Evolutionary conservation across 2,329 filamentous ascomycete species (phyloP), one percentile per base, ranked within the genome.

Genomic region (Aspergillus piperis): DNA sequence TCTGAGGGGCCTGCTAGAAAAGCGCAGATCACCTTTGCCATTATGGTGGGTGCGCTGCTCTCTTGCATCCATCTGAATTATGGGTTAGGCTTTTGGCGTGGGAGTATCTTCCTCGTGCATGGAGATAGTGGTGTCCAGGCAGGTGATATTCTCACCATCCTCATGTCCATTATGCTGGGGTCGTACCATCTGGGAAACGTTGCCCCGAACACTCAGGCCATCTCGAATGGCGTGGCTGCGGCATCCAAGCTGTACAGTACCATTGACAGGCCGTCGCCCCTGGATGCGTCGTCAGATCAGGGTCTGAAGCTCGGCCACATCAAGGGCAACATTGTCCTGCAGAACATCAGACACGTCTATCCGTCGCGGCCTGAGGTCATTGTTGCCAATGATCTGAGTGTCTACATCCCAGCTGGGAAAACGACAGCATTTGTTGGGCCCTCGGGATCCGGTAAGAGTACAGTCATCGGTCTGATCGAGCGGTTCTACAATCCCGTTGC

Each of bases 361-460:
- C 81, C 81, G 0, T 77, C 78, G 5, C 70, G 82, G 0, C 80
- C 80, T 0, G 75, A 77, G 2, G 72, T 75, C 8, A 73, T 71
- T 1, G 78, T 83, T 1, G 64, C 82, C 8, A 70, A 80, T 10
- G 67, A 78, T 39, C 77, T 83, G 30, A 76, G 72, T 2, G 70
- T 83, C 0, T 65, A 72, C 2, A 72, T 83, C 3, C 79, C 80
- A 1, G 77, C 80, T 3, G 78, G 78, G 30, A 81, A 82, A 60
- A 79, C 78, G 0, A 86, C 84, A 0, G 85, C 84, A 3, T 78
- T 87, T 32, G 84, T 87, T 2, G 86, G 85, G 0, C 78, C 84
- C 0, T 86, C 83, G 0, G 85, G 85, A 7, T 66, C 65, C 0
- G 66, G 66, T 2, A 68, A 68, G 32, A 66, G 62, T 21, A 68